These are phyloP conservation scores for Lactarius indigo DNA, from an alignment of 768 basidiomycete genomes.

Conservation along the genomic window DNA sequence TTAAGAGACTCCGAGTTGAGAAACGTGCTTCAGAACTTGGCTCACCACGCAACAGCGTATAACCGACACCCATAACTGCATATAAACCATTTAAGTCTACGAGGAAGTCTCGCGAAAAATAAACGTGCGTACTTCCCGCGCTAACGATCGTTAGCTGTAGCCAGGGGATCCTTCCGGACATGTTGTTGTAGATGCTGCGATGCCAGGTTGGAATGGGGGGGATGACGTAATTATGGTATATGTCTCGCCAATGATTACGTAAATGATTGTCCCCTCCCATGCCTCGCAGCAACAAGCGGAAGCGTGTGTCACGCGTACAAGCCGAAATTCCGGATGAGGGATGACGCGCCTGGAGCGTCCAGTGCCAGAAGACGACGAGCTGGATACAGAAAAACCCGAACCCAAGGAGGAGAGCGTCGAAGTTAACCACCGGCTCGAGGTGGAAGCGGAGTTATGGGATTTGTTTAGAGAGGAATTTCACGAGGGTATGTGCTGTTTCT, in stretches of 20 bases:
- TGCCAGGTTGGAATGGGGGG: not conserved
- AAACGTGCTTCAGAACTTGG: not conserved
- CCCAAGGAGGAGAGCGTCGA: not conserved
- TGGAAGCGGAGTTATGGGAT: slow-evolving; percentile 20
- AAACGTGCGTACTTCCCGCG: slow-evolving; percentile 30
- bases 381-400: not conserved
- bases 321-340: slow-evolving; percentile 1
- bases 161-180: slow-evolving; percentile 35
- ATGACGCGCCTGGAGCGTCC: slow-evolving; percentile 2
- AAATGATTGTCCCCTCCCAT: not conserved
- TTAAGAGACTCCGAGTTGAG: not conserved
- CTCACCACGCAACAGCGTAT: slow-evolving; percentile 33
- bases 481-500: slow-evolving; percentile 8
- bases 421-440: slow-evolving; percentile 1
- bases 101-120: not conserved
- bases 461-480: slow-evolving; percentile 24
- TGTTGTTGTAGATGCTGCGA: slow-evolving; percentile 2
- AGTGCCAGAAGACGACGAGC: not conserved
- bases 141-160: slow-evolving; percentile 28
- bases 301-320: slow-evolving; percentile 14
- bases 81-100: not conserved
- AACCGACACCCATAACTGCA: slow-evolving; percentile 36
- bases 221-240: not conserved
- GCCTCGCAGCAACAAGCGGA: slow-evolving; percentile 19
- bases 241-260: slow-evolving; percentile 5